Base-by-base conservation (phyloP, 108 stramenopile species). In the Skeletonema grethae region DNA sequence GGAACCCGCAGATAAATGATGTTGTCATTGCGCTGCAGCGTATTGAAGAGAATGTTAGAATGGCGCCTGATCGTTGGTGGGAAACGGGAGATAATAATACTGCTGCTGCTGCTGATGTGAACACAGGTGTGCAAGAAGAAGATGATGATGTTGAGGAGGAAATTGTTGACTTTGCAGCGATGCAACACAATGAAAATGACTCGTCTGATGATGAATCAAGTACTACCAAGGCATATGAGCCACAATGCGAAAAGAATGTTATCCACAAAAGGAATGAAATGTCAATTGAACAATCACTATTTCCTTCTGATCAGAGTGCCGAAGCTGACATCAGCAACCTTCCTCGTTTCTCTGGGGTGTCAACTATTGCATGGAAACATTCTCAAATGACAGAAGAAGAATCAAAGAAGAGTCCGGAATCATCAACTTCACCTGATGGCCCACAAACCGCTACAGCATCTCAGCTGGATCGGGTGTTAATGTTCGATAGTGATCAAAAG, bases 231-330 rank as follows among this genome's bases (percentile, higher is more conserved):
- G 46, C 46, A 48, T 48, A 48, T 48, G 46, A 48, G 6, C 46
- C 46, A 7, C 12, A 18, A 16, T 5, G 7, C 5, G 46, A 48
- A 48, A 22, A 20, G 46, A 48, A 16, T 6, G 3, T 20, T 0
- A 1, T 4, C 18, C 3, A 22, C 46, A 48, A 48, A 48, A 48
- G 10, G 38, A 9, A 48, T 48, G 46, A 48, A 48, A 48, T 48
- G 18, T 48, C 46, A 48, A 48, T 48, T 48, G 46, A 48, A 20
- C 46, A 48, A 20, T 48, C 46, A 16, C 6, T 48, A 18, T 48
- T 48, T 18, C 46, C 46, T 16, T 48, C 46, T 48, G 46, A 48
- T 48, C 46, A 48, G 18, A 48, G 46, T 48, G 46, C 46, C 43
- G 10, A 18, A 13, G 46, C 46, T 2, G 18, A 48, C n/a, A 48